Evolutionary conservation across 495 filamentous ascomycete genomes (phyloP).

Genomic region (Penicillium subrubescens): DNA sequence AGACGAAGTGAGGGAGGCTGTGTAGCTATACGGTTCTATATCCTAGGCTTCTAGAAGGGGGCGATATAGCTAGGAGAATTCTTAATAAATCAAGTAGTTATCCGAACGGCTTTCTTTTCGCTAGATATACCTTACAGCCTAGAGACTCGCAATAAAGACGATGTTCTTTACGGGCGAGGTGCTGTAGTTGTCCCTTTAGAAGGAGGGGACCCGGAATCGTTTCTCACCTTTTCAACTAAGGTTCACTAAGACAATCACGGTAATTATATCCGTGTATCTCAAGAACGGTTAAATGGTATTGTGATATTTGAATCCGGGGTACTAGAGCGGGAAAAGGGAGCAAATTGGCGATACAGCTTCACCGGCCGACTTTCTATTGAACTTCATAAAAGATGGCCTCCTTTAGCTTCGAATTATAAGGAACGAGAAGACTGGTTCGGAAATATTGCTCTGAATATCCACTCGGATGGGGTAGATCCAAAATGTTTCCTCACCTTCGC

Average conservation of each 20-base stretch:
- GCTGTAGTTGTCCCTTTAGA: slow-evolving; percentile 8
- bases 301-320: slow-evolving; percentile 10
- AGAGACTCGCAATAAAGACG: not conserved
- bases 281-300: slow-evolving; percentile 5
- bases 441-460: slow-evolving; percentile 1
- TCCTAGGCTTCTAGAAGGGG: slow-evolving; percentile 3
- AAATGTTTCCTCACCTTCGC: slow-evolving; percentile 14
- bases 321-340: slow-evolving; percentile 8
- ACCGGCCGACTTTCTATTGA: slow-evolving; percentile 9
- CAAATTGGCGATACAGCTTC: slow-evolving; percentile 11
- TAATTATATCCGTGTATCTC: slow-evolving; percentile 9
- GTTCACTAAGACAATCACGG: not conserved
- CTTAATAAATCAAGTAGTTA: slow-evolving; percentile 3
- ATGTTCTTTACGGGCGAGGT: slow-evolving; percentile 13
- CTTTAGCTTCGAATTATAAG: slow-evolving; percentile 11
- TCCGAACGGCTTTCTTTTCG: slow-evolving; percentile 9
- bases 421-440: slow-evolving; percentile 12
- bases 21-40: slow-evolving; percentile 11
- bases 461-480: slow-evolving; percentile 7
- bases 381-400: slow-evolving; percentile 15
- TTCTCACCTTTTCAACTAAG: slow-evolving; percentile 12
- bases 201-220: slow-evolving; percentile 9
- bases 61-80: not conserved
- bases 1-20: slow-evolving; percentile 8
- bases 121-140: slow-evolving; percentile 13